phyloP scores from a whole-genome alignment of 2,329 filamentous ascomycete species.

The Coniochaeta hoffmannii region DNA sequence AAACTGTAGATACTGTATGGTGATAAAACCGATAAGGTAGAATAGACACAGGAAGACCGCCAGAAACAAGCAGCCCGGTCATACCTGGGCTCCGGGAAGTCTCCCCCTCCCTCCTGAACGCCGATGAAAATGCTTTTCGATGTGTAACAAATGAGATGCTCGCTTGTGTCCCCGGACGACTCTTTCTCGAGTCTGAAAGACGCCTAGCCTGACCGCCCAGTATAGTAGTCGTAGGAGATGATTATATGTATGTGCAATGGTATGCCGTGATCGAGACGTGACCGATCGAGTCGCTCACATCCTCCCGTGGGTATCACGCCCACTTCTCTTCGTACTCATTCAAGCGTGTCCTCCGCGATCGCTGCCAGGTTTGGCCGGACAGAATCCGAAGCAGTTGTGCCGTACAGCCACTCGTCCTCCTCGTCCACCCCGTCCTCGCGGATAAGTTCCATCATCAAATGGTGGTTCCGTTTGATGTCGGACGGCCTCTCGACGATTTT shows the following conservation, averaged over 20 bases:
- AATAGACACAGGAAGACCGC: neutral
- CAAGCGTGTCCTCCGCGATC: slow-evolving; percentile 43
- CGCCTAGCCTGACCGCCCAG: neutral
- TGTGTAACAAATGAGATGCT: neutral
- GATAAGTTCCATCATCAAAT: slow-evolving; percentile 58
- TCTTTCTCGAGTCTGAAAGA: neutral
- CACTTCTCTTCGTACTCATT: slow-evolving; percentile 13
- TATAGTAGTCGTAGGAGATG: neutral
- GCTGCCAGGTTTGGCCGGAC: slow-evolving; percentile 42
- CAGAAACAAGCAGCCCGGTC: neutral
- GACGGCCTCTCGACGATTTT: slow-evolving; percentile 49
- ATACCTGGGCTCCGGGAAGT: neutral
- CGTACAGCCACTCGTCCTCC: slow-evolving; percentile 58
- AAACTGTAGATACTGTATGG: slow-evolving; percentile 2
- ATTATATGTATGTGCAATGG: neutral
- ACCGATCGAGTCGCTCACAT: neutral
- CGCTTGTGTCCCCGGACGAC: neutral
- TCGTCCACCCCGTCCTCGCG: slow-evolving; percentile 51
- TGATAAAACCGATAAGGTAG: neutral
- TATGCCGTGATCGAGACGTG: neutral
- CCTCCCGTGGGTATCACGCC: neutral
- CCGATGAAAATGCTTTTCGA: slow-evolving; percentile 1
- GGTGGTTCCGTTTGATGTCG: slow-evolving; percentile 56
- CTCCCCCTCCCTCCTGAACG: neutral
- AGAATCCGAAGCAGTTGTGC: slow-evolving; percentile 44